Evolutionary conservation across 2,329 filamentous ascomycete genomes (phyloP), one percentile per base, ranked within the genome.

Genomic region (Pseudogymnoascus sp.): DNA sequence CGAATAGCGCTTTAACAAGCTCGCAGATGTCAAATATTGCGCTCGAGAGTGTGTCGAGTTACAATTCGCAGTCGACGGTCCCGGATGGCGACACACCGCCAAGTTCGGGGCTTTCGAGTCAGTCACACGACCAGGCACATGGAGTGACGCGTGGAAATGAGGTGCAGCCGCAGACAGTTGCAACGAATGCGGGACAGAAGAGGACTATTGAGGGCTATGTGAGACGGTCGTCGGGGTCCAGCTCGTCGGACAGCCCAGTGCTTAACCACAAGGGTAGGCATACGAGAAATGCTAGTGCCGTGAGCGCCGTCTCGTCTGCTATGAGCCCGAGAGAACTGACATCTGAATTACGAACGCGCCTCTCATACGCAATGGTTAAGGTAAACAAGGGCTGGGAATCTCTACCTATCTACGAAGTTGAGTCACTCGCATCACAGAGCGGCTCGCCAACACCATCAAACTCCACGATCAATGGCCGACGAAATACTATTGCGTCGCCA

Each of bases 311-410:
- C 39, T 85, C 83, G 1, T 85, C 84, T 7, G 80, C 82, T 57
- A 81, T 65, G n/a, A 68, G 84, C 58, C 89, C 83, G 69, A 87
- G 85, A 67, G 89, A 73, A 71, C 66, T 73, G 36, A 71, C 71
- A 37, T 67, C 86, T 61, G 89, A 93, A 71, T 81, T 97, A 60
- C 88, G 87, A 71, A 87, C 91, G 59, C 88, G 91, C 68, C 81
- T 97, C 29, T 90, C 91, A 5, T 97, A 97, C 74, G 93, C 93
- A 66, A 94, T 96, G 83, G 83, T 95, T 71, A 97, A 96, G 74
- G 89, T 97, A 40, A 90, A 91, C 71, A 86, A 95, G 71, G 91
- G 90, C 63, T 94, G 92, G 88, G 89, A 96, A 74, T 82, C 86
- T 58, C 85, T 88, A 65, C 85, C 85, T 15, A 84, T 94, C 62